Evolutionary conservation across 1,284 basidiomycete species (phyloP).

Genomic region (Ganoderma lucidum): DNA sequence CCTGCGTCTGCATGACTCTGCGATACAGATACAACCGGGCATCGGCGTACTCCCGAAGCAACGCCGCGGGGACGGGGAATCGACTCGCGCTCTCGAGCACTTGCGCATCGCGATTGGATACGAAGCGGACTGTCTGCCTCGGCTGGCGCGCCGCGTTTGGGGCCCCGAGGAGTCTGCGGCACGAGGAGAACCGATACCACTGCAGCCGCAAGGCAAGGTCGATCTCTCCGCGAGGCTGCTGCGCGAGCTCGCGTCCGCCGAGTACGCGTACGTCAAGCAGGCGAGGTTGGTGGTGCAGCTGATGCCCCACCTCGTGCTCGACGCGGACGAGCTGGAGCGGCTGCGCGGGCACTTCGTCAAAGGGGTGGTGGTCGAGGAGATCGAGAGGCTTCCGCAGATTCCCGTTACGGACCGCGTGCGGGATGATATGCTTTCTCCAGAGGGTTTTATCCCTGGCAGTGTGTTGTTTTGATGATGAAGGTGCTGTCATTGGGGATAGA

Average conservation of each 20-base stretch:
- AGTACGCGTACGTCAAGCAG: background rate
- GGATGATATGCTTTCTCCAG: background rate
- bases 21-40: background rate
- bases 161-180: background rate
- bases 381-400: background rate
- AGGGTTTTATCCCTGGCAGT: background rate
- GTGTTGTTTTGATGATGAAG: background rate
- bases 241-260: background rate
- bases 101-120: background rate
- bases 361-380: background rate
- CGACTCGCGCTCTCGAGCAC: background rate
- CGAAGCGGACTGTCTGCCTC: background rate
- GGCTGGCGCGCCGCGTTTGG: background rate
- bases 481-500: too few species aligned
- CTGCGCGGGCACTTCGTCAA: background rate
- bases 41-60: background rate
- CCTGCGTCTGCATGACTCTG: background rate
- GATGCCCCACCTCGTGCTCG: background rate
- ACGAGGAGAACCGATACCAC: background rate
- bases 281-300: background rate
- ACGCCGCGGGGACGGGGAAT: background rate
- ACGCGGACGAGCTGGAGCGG: background rate
- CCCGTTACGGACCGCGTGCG: background rate
- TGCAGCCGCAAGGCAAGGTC: background rate
- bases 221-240: background rate